These are phyloP conservation scores for Ensete glaucum DNA, from an alignment of 176 grass and related monocot genomes.

Conservation along the genomic window DNA sequence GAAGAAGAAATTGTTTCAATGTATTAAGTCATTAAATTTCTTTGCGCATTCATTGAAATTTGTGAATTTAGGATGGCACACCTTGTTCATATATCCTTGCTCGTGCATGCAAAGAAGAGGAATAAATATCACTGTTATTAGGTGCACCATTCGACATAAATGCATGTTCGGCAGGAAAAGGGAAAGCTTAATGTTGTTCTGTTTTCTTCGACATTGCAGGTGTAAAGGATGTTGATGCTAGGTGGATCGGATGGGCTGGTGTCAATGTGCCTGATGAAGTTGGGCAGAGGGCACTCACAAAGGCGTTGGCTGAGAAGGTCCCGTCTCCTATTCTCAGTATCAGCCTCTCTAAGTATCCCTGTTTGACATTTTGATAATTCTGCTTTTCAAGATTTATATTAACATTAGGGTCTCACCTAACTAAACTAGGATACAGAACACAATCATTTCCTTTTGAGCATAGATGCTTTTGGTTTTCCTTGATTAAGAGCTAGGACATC, in stretches of 20 bases:
- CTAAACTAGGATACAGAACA: constrained; percentile 37
- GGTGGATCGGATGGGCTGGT: constrained; percentile 98
- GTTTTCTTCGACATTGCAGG: constrained; percentile 30
- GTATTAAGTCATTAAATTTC: background rate
- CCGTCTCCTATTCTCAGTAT: background rate
- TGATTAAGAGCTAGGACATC: background rate
- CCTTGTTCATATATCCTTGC: background rate
- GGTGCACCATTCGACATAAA: background rate
- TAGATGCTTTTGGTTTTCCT: background rate
- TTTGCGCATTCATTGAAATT: background rate
- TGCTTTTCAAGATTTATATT: background rate
- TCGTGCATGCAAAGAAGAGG: background rate
- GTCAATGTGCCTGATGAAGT: constrained; percentile 93
- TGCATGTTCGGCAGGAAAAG: background rate
- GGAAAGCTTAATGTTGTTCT: constrained; percentile 23
- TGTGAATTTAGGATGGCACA: background rate
- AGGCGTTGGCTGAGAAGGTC: constrained; percentile 90
- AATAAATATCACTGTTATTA: background rate
- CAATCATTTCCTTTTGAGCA: background rate
- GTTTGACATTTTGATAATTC: constrained; percentile 14
- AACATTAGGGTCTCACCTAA: background rate
- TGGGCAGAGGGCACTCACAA: constrained; percentile 74
- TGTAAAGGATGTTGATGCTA: constrained; percentile 94
- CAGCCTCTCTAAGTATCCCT: background rate
- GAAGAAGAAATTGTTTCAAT: no score